A percentile compares a stretch with the other conserved stretches of the same genome.
These are phyloP conservation scores for Aspergillus indologenus DNA, from an alignment of 495 filamentous ascomycete genomes.

Conservation along the genomic window DNA sequence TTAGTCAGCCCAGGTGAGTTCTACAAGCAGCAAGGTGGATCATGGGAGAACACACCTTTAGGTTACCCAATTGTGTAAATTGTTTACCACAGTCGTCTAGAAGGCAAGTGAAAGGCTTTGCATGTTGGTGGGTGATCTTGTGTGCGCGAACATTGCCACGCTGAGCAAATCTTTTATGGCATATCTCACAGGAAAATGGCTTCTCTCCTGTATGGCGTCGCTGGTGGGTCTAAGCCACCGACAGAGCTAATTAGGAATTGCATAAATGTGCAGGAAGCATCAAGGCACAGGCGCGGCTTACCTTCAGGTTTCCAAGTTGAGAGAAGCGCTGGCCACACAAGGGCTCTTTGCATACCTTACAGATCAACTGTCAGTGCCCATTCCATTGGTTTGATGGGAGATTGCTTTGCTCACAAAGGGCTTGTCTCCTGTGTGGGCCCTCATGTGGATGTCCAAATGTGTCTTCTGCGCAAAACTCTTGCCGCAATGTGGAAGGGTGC, in stretches of 20 bases:
- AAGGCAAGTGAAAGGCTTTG: constrained; percentile 76
- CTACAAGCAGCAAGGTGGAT: not conserved
- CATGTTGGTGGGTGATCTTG: constrained; percentile 71
- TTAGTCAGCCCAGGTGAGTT: constrained; percentile 9
- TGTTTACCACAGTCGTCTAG: constrained; percentile 80
- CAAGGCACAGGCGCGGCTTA: constrained; percentile 31
- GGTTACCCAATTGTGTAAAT: constrained; percentile 85
- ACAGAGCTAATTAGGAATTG: too few species aligned
- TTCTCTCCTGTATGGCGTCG: constrained; percentile 84
- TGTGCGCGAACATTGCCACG: constrained; percentile 86
- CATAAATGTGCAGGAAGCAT: not conserved
- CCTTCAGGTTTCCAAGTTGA: constrained; percentile 85
- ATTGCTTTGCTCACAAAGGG: constrained; percentile 70
- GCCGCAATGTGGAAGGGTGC: constrained; percentile 68
- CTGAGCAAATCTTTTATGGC: constrained; percentile 79
- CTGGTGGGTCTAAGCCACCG: constrained; percentile 64
- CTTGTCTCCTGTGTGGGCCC: constrained; percentile 86
- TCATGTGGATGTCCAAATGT: constrained; percentile 85
- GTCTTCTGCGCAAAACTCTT: constrained; percentile 92
- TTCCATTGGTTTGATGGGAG: not conserved
- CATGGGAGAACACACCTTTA: constrained; percentile 60
- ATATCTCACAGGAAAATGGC: constrained; percentile 79
- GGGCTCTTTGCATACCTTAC: constrained; percentile 67
- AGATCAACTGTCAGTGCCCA: not conserved
- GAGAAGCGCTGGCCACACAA: constrained; percentile 80